phyloP scores from a whole-genome alignment of 1,284 basidiomycete species.

The Phlebopus sp. region DNA sequence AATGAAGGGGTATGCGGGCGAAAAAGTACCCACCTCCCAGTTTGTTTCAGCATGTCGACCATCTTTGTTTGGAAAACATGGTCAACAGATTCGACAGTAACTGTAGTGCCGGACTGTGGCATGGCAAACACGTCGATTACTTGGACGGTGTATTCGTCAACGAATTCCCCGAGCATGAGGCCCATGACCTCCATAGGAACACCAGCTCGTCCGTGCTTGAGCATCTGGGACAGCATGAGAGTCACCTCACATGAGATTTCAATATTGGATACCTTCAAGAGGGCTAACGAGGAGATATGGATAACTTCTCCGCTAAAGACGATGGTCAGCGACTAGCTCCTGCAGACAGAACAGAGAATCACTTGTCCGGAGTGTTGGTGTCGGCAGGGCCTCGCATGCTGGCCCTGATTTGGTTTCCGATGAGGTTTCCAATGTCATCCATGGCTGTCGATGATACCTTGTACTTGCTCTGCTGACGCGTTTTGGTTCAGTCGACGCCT shows the following conservation, averaged over 20 bases:
- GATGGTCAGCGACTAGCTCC: constrained; percentile 7
- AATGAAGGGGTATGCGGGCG: not conserved
- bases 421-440: constrained; percentile 54
- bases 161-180: constrained; percentile 97
- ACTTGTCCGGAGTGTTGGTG: constrained; percentile 70
- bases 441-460: constrained; percentile 12
- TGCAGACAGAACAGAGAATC: constrained; percentile 21
- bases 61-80: constrained; percentile 99
- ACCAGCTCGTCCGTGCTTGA: constrained; percentile 98
- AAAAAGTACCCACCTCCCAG: constrained; percentile 67
- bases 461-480: constrained; percentile 44
- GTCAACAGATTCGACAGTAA: constrained; percentile 98
- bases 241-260: constrained; percentile 1
- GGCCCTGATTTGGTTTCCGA: constrained; percentile 45
- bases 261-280: constrained; percentile 70
- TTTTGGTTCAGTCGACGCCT: constrained; percentile 38
- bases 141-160: constrained; percentile 97
- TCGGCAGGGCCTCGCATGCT: constrained; percentile 44
- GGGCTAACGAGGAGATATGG: constrained; percentile 91
- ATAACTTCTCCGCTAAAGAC: constrained; percentile 89
- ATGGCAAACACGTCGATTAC: constrained; percentile 99
- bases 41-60: constrained; percentile 99
- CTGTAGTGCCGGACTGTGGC: constrained; percentile 98
- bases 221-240: constrained; percentile 67
- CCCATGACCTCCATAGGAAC: constrained; percentile 99